Base-by-base conservation (phyloP, 306 rosid genomes). In the Sophora flavescens region DNA sequence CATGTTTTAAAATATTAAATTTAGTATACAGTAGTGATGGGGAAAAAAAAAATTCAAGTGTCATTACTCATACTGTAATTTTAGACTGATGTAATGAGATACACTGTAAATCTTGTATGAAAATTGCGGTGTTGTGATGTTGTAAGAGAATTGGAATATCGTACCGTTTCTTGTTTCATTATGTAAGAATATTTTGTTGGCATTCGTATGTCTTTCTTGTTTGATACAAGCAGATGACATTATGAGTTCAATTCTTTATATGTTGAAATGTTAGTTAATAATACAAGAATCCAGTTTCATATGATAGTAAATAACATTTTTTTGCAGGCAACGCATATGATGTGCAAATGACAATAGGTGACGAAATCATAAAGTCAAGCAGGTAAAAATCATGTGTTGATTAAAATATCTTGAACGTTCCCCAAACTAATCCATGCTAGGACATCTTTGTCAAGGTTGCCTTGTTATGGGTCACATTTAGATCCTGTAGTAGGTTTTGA, bases 241-340 rank as follows among this genome's bases (percentile, higher is more conserved):
- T 52, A 47, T 51, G 63, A 63, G n/a, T 48, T 57, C 69, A 18
- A 57, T 69, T 72, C n/a, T 39, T 36, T 38, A 32, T 41, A 39
- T 32, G 28, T 65, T 64, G 58, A 72, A 51, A 36, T 14, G 15
- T 33, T 41, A 39, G 16, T 62, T 39, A 45, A 45, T 52, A 7
- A 48, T 9, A 33, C 48, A 35, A 61, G 52, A 68, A 44, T 54
- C 63, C 63, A 54, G 14, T 80, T 68, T 35, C 28, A 69, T 18
- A 32, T 78, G 77, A 82, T 65, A 44, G 78, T 74, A 69, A 48
- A 32, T 52, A 67, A 42, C 8, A 8, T 38, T 68, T 44, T 44
- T 82, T 42, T 68, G 81, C 87, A 86, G 89, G 79, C 17, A 73
- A 73, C 79, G 33, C 70, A 62, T 83, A 72, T 80, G 82, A 83